phyloP scores from a whole-genome alignment of 768 basidiomycete species.

The Leucosporidium creatinivorum region DNA sequence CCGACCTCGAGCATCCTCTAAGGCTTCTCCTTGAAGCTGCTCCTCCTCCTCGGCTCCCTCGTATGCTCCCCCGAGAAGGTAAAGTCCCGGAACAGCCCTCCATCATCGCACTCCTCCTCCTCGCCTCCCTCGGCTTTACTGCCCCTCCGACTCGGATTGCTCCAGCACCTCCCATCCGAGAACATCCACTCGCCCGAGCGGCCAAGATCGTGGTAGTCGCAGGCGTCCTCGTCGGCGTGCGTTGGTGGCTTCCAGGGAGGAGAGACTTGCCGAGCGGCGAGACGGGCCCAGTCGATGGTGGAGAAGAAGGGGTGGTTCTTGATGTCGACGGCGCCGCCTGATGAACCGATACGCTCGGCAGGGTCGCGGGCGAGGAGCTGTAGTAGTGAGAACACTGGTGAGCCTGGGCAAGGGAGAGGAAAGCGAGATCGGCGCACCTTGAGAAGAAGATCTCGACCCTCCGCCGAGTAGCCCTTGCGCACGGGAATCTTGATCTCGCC shows the following conservation, averaged over 20 bases:
- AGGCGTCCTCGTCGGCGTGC: conserved; percentile 92
- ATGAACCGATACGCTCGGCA: conserved; percentile 84
- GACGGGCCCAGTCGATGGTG: conserved; percentile 79
- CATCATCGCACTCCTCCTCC: background rate
- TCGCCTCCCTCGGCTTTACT: background rate
- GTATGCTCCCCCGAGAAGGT: background rate
- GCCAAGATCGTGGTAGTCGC: conserved; percentile 53
- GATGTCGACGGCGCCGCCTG: conserved; percentile 74
- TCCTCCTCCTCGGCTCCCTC: conserved; percentile 1
- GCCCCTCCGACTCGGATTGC: background rate
- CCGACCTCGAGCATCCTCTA: too few species aligned
- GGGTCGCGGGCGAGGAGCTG: conserved; percentile 86
- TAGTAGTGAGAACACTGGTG: conserved; percentile 83
- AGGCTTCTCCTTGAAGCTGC: background rate
- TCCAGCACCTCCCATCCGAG: background rate
- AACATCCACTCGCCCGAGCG: conserved; percentile 13
- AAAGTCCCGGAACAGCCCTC: conserved; percentile 2
- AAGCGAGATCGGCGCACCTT: conserved; percentile 69
- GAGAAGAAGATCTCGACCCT: conserved; percentile 37
- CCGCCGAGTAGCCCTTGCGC: conserved; percentile 19
- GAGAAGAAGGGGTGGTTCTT: conserved; percentile 92
- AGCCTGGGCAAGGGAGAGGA: conserved; percentile 50
- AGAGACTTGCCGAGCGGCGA: conserved; percentile 77
- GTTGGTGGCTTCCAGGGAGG: conserved; percentile 96
- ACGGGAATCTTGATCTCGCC: conserved; percentile 89